Base-by-base conservation (phyloP, 176 grass and related monocot genomes). In the Eleusine indica region DNA sequence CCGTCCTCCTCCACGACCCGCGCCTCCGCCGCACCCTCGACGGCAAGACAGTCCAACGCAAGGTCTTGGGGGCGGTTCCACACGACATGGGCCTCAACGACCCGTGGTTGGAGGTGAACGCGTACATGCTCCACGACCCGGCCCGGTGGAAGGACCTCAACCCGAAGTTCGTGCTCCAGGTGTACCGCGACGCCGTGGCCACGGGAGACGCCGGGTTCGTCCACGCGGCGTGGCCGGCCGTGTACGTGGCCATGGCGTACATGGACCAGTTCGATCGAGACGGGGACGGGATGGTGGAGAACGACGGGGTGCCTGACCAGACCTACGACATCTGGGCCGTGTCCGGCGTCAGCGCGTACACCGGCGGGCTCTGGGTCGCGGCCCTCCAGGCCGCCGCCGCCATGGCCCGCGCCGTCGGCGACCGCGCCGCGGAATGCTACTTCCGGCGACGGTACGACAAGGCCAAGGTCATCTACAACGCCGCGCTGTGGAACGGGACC, bases 131-230 rank as follows among this genome's bases (percentile, higher is more conserved):
- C 25, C 86, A 98, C 74, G 86, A 98, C 72, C 10, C 87, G 15
- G 86, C 90, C 8, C 57, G 91, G 77, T 98, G 96, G 96, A 98
- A 98, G 78, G 96, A 98, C 69, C 90, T 98, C 62, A 98, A 98
- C 83, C 93, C 96, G 4, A 98, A 98, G 70, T 98, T 98, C 83
- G 96, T 91, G 37, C 87, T 94, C 5, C 89, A 91, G 82, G 67
- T 91, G 22, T 94, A 94, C 81, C 90, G 93, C 42, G 96, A 91
- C 68, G 85, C 61, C 19, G 75, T 81, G 41, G 68, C 81, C 1
- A 98, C 93, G 5, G 92, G 87, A 21, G 63, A 91, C 75, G 83
- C 32, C 28, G 73, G 65, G 52, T 93, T 98, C 66, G 91, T 91
- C 1, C 72, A 2, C 42, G 86, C 92, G 19, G 78, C 75, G 14